These are phyloP conservation scores for Hevea brasiliensis DNA, from an alignment of 345 rosid species.

Conservation along the genomic window DNA sequence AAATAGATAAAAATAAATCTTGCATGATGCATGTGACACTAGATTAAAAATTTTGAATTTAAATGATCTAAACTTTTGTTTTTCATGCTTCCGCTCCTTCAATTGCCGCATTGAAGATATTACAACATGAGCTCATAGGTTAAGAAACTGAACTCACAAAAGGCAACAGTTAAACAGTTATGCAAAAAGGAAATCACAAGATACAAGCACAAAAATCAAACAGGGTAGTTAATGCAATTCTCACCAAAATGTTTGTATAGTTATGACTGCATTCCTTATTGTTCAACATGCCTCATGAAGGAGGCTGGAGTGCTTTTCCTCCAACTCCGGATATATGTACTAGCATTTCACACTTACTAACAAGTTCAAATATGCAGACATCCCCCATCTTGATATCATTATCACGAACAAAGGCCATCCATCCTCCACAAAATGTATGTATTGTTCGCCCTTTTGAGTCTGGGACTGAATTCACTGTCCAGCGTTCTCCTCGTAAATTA, in stretches of 20 bases:
- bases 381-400: constrained; percentile 53
- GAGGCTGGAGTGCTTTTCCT: constrained; percentile 21
- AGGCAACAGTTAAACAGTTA: too few relatives aligned
- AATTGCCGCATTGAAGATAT: too few relatives aligned
- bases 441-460: constrained; percentile 51
- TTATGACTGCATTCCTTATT: background rate
- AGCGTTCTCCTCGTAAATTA: constrained; percentile 43
- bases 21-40: too few relatives aligned
- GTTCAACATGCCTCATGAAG: constrained; percentile 13
- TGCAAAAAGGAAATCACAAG: background rate
- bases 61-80: too few relatives aligned
- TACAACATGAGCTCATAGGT: too few relatives aligned
- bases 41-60: too few relatives aligned
- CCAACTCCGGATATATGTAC: constrained; percentile 55
- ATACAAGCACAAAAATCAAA: background rate
- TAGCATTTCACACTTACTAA: constrained; percentile 46
- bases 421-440: constrained; percentile 65
- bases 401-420: constrained; percentile 66
- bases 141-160: too few relatives aligned
- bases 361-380: constrained; percentile 61
- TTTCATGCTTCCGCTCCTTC: too few relatives aligned
- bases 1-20: too few relatives aligned
- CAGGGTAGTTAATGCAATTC: too few relatives aligned
- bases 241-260: constrained; percentile 13
- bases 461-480: constrained; percentile 68